Conservation (phyloP, 306 rosid species). For the Aeschynomene evenia region DNA sequence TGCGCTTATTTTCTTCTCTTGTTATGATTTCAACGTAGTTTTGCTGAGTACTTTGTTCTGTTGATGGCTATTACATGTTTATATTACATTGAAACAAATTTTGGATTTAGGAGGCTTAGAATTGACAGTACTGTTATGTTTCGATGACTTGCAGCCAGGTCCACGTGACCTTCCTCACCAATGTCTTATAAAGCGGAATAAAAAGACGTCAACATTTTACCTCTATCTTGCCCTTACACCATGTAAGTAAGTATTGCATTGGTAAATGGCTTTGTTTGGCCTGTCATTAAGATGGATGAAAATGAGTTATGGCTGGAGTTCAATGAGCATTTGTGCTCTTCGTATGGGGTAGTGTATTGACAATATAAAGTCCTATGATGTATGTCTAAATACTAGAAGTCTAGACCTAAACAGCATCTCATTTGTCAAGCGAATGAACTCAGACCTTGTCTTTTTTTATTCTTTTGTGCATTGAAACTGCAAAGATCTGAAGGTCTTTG, state of each 20-base stretch:
- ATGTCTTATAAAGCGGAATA: constrained; percentile 84
- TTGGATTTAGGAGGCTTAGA: constrained; percentile 19
- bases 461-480: constrained; percentile 1
- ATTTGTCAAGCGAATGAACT: constrained; percentile 12
- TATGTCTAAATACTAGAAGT: constrained; percentile 9
- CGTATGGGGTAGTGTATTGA: constrained; percentile 25
- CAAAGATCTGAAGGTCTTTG: not conserved
- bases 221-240: constrained; percentile 78
- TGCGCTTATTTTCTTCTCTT: not conserved
- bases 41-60: not conserved
- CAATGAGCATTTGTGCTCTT: not conserved
- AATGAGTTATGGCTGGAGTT: constrained; percentile 8
- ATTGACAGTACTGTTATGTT: constrained; percentile 29
- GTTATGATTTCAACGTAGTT: not conserved
- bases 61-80: constrained; percentile 1
- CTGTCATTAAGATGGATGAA: constrained; percentile 22
- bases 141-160: constrained; percentile 79
- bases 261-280: constrained; percentile 5
- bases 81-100: not conserved
- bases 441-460: constrained; percentile 4
- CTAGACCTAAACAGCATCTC: not conserved
- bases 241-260: constrained; percentile 61
- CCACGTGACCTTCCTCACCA: constrained; percentile 73
- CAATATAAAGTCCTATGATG: not conserved
- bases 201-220: constrained; percentile 82